Conservation (phyloP, 1,139 yeast genomes). For the Geotrichum restrictum region DNA sequence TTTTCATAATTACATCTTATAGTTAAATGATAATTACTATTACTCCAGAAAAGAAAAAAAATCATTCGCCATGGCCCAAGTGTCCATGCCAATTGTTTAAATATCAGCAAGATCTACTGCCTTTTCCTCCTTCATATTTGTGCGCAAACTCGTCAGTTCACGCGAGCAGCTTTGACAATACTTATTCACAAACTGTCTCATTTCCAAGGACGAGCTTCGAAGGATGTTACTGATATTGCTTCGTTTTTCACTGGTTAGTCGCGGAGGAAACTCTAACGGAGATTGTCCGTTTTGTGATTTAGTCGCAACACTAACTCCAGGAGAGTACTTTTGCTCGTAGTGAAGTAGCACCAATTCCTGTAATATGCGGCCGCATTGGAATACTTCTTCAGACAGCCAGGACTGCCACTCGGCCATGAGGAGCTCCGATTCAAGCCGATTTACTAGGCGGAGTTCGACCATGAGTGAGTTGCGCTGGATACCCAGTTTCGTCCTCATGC, state of each 20-base stretch:
- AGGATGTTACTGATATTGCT: neutral
- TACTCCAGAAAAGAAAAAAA: no score
- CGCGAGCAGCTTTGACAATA: conserved; percentile 17
- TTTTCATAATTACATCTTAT: no score
- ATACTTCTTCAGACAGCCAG: conserved; percentile 66
- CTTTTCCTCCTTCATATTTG: neutral
- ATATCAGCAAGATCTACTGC: no score
- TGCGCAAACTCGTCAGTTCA: conserved; percentile 2
- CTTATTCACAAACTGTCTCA: conserved; percentile 8
- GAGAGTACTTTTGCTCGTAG: neutral
- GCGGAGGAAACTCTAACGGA: neutral
- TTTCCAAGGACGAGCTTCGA: conserved; percentile 5
- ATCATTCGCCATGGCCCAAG: no score
- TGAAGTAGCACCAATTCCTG: conserved; percentile 14
- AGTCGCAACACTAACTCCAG: neutral
- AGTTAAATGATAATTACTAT: no score
- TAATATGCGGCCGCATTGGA: conserved; percentile 23
- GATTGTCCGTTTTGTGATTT: neutral
- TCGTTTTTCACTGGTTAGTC: neutral
- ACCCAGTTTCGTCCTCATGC: conserved; percentile 61
- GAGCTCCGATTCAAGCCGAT: conserved; percentile 64
- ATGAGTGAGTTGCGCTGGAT: conserved; percentile 70
- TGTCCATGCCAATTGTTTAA: no score
- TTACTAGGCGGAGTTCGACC: conserved; percentile 64
- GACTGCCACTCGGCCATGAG: conserved; percentile 66